phyloP scores from a whole-genome alignment of 1,139 yeast genomes.

The Suhomyces anneliseae region DNA sequence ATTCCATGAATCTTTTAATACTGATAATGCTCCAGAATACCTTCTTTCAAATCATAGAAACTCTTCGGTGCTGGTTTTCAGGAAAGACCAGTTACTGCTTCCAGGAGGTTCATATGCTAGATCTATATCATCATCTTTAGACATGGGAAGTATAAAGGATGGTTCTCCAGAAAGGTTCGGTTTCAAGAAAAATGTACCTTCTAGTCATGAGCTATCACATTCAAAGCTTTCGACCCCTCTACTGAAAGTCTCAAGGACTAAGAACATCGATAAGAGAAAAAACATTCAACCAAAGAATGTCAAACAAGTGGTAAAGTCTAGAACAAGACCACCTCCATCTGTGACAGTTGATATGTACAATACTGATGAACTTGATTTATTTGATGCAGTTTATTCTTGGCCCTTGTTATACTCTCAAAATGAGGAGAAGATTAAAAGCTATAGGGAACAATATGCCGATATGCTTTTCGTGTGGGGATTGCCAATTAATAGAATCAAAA shows the following conservation, averaged over 20 bases:
- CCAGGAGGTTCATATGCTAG: slow-evolving; percentile 12
- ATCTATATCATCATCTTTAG: slow-evolving; percentile 33
- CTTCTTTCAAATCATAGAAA: slow-evolving; percentile 10
- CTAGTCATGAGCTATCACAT: slow-evolving; percentile 1
- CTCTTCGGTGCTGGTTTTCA: slow-evolving; percentile 26
- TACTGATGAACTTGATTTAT: slow-evolving; percentile 55
- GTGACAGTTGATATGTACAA: slow-evolving; percentile 57
- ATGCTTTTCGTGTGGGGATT: slow-evolving; percentile 82
- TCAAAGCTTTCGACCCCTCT: slow-evolving; percentile 3
- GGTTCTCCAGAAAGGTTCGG: slow-evolving; percentile 27
- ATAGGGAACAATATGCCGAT: slow-evolving; percentile 77
- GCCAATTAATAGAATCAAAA: slow-evolving; percentile 72
- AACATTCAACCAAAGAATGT: background rate
- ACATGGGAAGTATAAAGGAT: slow-evolving; percentile 26
- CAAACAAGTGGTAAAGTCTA: slow-evolving; percentile 13
- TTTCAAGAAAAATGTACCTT: slow-evolving; percentile 11
- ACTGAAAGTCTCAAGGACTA: slow-evolving; percentile 1
- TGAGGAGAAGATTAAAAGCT: slow-evolving; percentile 44
- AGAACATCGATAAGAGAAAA: slow-evolving; percentile 2
- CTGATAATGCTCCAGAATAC: slow-evolving; percentile 10
- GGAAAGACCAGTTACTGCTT: slow-evolving; percentile 19
- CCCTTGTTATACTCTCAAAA: slow-evolving; percentile 51
- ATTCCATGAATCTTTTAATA: slow-evolving; percentile 13
- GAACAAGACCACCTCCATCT: slow-evolving; percentile 32
- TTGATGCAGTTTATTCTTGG: slow-evolving; percentile 46